These are phyloP conservation scores for Lentinus tigrinus DNA, from an alignment of 768 basidiomycete species.

Conservation along the genomic window DNA sequence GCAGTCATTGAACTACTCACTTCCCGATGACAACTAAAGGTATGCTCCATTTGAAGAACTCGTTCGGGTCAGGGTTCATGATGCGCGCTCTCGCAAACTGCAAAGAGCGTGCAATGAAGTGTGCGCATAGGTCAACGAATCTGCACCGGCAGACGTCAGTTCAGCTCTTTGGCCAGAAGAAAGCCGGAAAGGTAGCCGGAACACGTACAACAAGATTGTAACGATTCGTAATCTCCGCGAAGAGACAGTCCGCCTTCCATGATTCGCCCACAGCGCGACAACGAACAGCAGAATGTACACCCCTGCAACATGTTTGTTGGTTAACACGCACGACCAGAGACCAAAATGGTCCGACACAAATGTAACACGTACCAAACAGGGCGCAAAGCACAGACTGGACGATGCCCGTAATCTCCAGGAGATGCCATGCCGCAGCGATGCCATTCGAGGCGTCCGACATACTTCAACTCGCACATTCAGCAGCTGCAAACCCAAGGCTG, in stretches of 20 bases:
- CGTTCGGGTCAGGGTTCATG: conserved; percentile 5
- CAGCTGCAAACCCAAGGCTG: no score
- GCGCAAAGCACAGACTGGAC: conserved; percentile 15
- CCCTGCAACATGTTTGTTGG: conserved; percentile 20
- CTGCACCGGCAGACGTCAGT: conserved; percentile 4
- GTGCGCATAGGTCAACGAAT: conserved; percentile 20
- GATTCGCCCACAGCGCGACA: conserved; percentile 23
- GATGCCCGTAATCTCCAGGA: conserved; percentile 15
- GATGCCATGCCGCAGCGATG: conserved; percentile 8
- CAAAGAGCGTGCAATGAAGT: conserved; percentile 23
- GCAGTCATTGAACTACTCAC: background rate
- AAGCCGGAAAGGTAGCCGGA: background rate
- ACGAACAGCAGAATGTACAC: conserved; percentile 22
- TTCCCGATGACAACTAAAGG: conserved; percentile 17
- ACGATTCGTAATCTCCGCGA: conserved; percentile 17
- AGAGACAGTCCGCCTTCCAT: background rate
- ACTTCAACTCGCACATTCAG: no score
- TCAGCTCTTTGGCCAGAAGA: no score
- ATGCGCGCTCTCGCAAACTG: conserved; percentile 21
- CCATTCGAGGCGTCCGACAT: background rate
- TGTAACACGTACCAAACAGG: conserved; percentile 15
- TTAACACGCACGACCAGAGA: no score
- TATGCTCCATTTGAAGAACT: conserved; percentile 20
- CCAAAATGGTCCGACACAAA: background rate
- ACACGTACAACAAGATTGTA: conserved; percentile 19